phyloP scores from a whole-genome alignment of 2,329 filamentous ascomycete species.

The Aspergillus fructus region DNA sequence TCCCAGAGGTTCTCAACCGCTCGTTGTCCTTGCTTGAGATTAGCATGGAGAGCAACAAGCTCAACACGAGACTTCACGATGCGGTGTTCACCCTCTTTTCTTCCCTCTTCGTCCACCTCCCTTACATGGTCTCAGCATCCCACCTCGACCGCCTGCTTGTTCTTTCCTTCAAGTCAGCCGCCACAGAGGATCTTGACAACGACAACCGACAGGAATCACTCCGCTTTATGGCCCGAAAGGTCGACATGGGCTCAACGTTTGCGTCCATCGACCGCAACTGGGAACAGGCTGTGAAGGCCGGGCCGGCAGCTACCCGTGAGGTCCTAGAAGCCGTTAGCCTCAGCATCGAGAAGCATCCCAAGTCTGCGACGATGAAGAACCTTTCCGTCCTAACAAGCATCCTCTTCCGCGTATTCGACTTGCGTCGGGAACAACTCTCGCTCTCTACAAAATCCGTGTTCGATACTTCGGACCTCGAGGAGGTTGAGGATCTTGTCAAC shows the following conservation, averaged over 20 bases:
- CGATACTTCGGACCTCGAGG: conserved; percentile 50
- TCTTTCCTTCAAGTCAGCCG: conserved; percentile 71
- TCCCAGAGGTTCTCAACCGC: conserved; percentile 73
- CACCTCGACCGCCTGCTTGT: conserved; percentile 71
- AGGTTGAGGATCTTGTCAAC: conserved; percentile 65
- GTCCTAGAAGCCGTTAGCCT: conserved; percentile 68
- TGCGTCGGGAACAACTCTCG: conserved; percentile 42
- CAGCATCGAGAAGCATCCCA: conserved; percentile 74
- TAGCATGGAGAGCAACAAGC: conserved; percentile 56
- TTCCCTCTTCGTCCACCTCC: conserved; percentile 76
- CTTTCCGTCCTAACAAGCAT: conserved; percentile 65
- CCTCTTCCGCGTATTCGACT: conserved; percentile 54
- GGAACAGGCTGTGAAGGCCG: conserved; percentile 60
- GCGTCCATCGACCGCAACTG: conserved; percentile 71
- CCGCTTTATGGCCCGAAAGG: conserved; percentile 70
- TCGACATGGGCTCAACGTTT: conserved; percentile 76
- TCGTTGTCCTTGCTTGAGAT: conserved; percentile 69
- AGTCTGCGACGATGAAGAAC: conserved; percentile 75
- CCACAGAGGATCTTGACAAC: conserved; percentile 60
- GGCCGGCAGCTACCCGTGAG: conserved; percentile 66
- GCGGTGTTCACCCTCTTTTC: conserved; percentile 78
- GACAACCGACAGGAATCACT: conserved; percentile 69
- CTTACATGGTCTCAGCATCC: conserved; percentile 80
- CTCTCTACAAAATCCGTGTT: conserved; percentile 34
- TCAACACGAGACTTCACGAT: conserved; percentile 69